Evolutionary conservation across 2,329 filamentous ascomycete genomes (phyloP).

Genomic region (Chaetomium olivaceum): DNA sequence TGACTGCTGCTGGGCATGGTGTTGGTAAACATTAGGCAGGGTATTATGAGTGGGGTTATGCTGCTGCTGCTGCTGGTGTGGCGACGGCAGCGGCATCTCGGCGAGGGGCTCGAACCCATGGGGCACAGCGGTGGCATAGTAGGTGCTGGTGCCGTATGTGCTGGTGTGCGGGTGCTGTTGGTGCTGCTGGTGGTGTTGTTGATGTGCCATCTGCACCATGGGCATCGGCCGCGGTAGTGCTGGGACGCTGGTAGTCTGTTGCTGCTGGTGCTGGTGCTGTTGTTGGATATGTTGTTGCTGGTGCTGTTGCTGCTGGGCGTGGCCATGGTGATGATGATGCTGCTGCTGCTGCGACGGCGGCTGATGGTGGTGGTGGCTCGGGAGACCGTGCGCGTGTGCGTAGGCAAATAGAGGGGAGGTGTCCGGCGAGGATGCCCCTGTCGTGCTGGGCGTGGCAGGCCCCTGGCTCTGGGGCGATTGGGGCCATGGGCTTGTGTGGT

Average conservation of each 20-base stretch:
- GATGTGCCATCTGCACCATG: background rate
- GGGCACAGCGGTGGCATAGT: background rate
- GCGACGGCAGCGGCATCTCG: background rate
- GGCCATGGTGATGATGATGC: background rate
- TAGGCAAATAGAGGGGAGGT: conserved; percentile 6
- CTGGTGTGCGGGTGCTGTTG: conserved; percentile 2
- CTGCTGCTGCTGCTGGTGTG: background rate
- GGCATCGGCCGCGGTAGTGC: background rate
- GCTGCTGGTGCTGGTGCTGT: background rate
- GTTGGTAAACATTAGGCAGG: background rate
- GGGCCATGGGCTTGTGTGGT: conserved; percentile 19
- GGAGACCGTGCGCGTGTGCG: background rate
- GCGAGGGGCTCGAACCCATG: background rate
- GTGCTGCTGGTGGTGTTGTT: conserved; percentile 3
- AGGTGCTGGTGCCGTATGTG: background rate
- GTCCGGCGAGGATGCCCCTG: conserved; percentile 41
- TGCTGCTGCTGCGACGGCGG: background rate
- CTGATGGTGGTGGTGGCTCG: background rate
- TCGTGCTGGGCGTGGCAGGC: conserved; percentile 39
- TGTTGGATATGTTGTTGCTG: background rate
- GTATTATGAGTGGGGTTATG: background rate
- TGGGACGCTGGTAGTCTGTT: background rate
- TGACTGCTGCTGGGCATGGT: no score
- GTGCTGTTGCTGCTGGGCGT: conserved; percentile 3
- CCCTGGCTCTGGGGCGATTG: conserved; percentile 40